These are phyloP conservation scores for Tardiomyces blankii DNA, from an alignment of 1,139 yeast genomes.

Conservation along the genomic window DNA sequence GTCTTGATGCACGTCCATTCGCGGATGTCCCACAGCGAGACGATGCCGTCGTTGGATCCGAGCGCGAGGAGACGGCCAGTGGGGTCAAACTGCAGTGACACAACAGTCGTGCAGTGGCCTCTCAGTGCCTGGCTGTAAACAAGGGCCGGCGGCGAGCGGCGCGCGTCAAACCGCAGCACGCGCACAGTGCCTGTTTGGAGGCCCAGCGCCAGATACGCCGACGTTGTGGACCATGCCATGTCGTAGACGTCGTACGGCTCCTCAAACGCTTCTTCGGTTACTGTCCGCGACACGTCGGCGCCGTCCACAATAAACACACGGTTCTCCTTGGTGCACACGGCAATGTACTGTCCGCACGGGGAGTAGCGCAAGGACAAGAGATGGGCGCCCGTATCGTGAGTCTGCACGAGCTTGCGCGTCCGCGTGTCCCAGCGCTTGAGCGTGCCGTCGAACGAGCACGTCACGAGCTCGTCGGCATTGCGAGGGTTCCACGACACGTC, in stretches of 20 bases:
- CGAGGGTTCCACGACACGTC: slow-evolving; percentile 52
- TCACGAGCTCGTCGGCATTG: slow-evolving; percentile 41
- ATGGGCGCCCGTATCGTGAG: slow-evolving; percentile 23
- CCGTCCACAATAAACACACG: slow-evolving; percentile 11
- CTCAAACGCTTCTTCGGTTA: slow-evolving; percentile 10
- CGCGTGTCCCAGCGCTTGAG: slow-evolving; percentile 49
- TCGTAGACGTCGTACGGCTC: slow-evolving; percentile 27
- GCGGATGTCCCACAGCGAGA: slow-evolving; percentile 47
- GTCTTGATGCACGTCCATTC: slow-evolving; percentile 37
- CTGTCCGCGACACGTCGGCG: slow-evolving; percentile 8
- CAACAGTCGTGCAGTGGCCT: slow-evolving; percentile 46
- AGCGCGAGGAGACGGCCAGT: slow-evolving; percentile 43
- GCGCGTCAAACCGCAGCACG: slow-evolving; percentile 11
- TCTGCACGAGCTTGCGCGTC: slow-evolving; percentile 30
- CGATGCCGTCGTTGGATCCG: slow-evolving; percentile 63
- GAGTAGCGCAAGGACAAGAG: slow-evolving; percentile 36
- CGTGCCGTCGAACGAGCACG: slow-evolving; percentile 44
- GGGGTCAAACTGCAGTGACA: slow-evolving; percentile 45
- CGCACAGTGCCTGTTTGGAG: slow-evolving; percentile 26
- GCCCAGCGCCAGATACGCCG: slow-evolving; percentile 20
- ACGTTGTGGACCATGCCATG: slow-evolving; percentile 25
- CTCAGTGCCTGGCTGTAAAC: slow-evolving; percentile 22
- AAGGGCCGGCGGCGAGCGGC: slow-evolving; percentile 6
- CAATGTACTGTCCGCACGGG: slow-evolving; percentile 42
- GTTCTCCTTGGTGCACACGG: slow-evolving; percentile 34